These are phyloP conservation scores for Silene noctiflora DNA, from an alignment of 179 eudicot genomes.

Conservation along the genomic window DNA sequence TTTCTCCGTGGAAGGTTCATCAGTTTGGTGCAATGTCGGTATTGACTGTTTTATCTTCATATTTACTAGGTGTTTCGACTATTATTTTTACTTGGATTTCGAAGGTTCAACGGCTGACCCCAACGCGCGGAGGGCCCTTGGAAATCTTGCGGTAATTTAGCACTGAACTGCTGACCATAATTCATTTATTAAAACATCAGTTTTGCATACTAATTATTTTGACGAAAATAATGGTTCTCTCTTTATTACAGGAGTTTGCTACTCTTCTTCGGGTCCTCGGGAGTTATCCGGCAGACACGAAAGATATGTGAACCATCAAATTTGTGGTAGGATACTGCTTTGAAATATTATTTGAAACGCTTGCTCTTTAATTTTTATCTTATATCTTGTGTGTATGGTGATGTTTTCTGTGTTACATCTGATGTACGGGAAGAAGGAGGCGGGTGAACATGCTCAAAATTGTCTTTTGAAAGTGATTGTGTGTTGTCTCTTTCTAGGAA, in stretches of 20 bases:
- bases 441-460: too few species aligned
- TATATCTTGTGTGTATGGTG: not conserved
- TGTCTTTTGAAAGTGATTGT: too few species aligned
- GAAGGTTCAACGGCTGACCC: slow-evolving; percentile 87
- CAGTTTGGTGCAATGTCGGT: not conserved
- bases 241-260: slow-evolving; percentile 65
- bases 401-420: not conserved
- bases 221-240: not conserved
- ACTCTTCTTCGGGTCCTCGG: slow-evolving; percentile 76
- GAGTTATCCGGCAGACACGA: slow-evolving; percentile 69
- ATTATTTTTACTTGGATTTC: slow-evolving; percentile 74
- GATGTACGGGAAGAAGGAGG: too few species aligned
- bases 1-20: not conserved
- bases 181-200: not conserved
- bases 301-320: slow-evolving; percentile 33
- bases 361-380: not conserved
- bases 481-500: too few species aligned
- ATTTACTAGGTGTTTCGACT: slow-evolving; percentile 54
- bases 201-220: not conserved
- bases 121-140: slow-evolving; percentile 77
- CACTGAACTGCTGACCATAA: slow-evolving; percentile 5
- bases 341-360: not conserved
- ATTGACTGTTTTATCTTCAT: not conserved
- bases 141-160: slow-evolving; percentile 56
- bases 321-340: slow-evolving; percentile 12